Evolutionary conservation across 257 asterid genomes (phyloP), one percentile per base, ranked within the genome.

Genomic region (Osmanthus fragrans): DNA sequence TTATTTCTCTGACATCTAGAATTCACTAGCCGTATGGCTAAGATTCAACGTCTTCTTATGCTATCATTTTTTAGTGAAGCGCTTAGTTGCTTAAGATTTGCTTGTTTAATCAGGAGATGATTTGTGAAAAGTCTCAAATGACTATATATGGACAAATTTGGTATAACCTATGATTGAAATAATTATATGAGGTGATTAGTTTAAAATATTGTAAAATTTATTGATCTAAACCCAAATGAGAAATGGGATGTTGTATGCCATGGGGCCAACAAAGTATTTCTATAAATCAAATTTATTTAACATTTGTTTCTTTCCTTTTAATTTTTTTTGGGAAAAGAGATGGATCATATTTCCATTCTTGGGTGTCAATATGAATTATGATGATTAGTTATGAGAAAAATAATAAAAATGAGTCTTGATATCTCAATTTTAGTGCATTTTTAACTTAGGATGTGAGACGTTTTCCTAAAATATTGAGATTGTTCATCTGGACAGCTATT

Each of bases 401-500:
- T 54, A 54, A 54, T 54, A n/a, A 54, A 15, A n/a, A 5, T 19
- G 64, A 6, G 27, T 54, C 27, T 54, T 19, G 11, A n/a, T 54
- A 19, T 54, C 27, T 54, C 10, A 54, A 54, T 54, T 54, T 54
- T 7, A 54, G 64, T 66, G 42, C 56, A 23, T 71, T 32, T 21
- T 39, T 1, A 58, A 29, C 25, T 2, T 40, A 16, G 3, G 29
- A 75, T n/a, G 40, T 74, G 71, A 29, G 51, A 39, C 49, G 47
- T 65, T 25, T 16, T 3, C 27, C 33, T 70, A 15, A 66, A 45
- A 47, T 49, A 16, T 45, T 19, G 68, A 32, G 5, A 51, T 70
- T 82, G 15, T 72, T 51, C 51, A 72, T 32, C 79, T 63, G 63
- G 37, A 81, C 93, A 94, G 99, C 93, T 94, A 40, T 85, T 81